These are phyloP conservation scores for Cladosporium sphaerospermum DNA, from an alignment of 2,329 filamentous ascomycete genomes.

Conservation along the genomic window DNA sequence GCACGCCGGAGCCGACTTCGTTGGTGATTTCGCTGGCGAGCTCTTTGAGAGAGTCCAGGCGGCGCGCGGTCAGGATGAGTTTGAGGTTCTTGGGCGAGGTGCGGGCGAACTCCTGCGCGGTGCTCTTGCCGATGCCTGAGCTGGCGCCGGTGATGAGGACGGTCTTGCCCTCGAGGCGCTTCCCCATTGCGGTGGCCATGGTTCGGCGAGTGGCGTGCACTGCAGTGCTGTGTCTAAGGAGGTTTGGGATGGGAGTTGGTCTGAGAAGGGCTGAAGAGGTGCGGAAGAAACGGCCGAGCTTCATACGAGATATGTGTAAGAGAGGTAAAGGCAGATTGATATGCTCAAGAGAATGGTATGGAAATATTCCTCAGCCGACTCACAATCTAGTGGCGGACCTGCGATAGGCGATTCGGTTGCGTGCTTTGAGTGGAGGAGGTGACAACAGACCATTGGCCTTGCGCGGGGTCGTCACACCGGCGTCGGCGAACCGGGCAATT, in stretches of 20 bases:
- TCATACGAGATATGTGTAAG: neutral
- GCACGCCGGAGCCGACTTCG: conserved; percentile 72
- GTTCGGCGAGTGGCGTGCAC: conserved; percentile 29
- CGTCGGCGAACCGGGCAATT: neutral
- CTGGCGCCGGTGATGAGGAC: conserved; percentile 87
- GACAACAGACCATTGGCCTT: neutral
- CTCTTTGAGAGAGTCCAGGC: conserved; percentile 70
- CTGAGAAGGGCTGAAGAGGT: neutral
- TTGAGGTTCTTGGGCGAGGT: conserved; percentile 73
- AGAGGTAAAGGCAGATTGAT: neutral
- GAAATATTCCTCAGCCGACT: neutral
- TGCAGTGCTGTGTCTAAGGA: neutral
- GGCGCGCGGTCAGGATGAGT: conserved; percentile 81
- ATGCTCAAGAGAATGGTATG: neutral
- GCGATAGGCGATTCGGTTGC: neutral
- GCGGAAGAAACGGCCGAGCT: conserved; percentile 5
- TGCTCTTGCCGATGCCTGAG: conserved; percentile 79
- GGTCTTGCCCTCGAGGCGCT: conserved; percentile 89
- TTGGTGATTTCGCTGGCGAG: conserved; percentile 68
- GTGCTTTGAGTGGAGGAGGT: neutral
- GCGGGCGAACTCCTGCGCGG: conserved; percentile 87
- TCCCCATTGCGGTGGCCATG: conserved; percentile 64
- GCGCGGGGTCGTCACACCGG: neutral
- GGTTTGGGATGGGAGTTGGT: neutral
- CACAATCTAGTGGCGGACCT: neutral